These are phyloP conservation scores for Tieghemiomyces parasiticus DNA, from an alignment of 192 early-diverging fungal genomes.

Conservation along the genomic window DNA sequence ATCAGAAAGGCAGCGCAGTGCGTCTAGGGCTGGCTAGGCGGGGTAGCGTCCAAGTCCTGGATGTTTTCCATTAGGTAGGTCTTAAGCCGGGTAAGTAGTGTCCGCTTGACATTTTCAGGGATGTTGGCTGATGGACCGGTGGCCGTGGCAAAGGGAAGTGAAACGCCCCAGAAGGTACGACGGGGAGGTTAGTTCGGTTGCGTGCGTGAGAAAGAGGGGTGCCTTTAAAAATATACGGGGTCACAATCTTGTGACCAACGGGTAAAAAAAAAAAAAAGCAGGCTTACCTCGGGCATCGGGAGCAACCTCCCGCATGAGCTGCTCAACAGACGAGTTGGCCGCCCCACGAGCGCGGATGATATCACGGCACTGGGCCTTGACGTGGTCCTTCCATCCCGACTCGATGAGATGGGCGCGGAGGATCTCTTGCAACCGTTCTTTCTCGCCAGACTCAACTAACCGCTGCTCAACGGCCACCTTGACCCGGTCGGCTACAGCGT, in stretches of 20 bases:
- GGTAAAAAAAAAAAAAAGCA: neutral
- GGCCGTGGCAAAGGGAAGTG: neutral
- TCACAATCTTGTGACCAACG: neutral
- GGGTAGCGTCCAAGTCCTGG: too few species aligned
- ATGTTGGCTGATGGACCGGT: neutral
- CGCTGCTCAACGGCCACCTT: neutral
- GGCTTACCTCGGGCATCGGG: neutral
- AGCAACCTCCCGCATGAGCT: neutral
- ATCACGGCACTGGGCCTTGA: slow-evolving; percentile 4
- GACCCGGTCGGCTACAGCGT: neutral
- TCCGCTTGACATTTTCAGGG: neutral
- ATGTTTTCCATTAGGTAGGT: neutral
- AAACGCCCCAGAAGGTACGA: neutral
- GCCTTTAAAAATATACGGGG: too few species aligned
- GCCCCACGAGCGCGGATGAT: neutral
- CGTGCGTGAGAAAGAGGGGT: too few species aligned
- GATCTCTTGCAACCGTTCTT: slow-evolving; percentile 2
- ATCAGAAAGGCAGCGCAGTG: too few species aligned
- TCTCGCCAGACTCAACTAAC: slow-evolving; percentile 7
- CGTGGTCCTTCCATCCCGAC: slow-evolving; percentile 7
- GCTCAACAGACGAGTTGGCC: neutral
- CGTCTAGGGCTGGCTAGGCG: too few species aligned
- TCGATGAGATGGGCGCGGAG: neutral
- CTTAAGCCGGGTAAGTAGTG: neutral
- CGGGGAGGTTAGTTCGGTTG: neutral